Percentiles rank a stretch among this genome's conserved stretches.
Evolutionary conservation across 1,139 yeast species (phyloP).

Genomic region (Debaryomyces coudertii): DNA sequence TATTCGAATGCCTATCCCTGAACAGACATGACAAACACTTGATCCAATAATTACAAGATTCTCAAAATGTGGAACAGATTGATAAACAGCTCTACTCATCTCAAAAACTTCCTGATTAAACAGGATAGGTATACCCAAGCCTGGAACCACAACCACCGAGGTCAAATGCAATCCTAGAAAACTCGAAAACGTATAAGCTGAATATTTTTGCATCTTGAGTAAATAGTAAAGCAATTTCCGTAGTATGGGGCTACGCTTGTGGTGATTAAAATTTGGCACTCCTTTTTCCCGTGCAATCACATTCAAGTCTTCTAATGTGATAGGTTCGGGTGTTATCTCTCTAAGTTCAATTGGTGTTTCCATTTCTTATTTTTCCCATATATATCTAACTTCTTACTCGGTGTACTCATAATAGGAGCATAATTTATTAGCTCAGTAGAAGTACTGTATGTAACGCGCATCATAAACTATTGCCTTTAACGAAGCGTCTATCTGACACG

Average conservation of each 20-base stretch:
- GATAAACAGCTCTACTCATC: slow-evolving; percentile 65
- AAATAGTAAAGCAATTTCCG: slow-evolving; percentile 12
- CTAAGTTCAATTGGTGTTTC: slow-evolving; percentile 1
- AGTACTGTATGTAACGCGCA: slow-evolving; percentile 5
- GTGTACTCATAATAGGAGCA: slow-evolving; percentile 1
- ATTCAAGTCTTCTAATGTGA: slow-evolving; percentile 15
- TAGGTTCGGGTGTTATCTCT: slow-evolving; percentile 22
- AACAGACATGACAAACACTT: slow-evolving; percentile 49
- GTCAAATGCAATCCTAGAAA: slow-evolving; percentile 63
- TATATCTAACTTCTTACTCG: background rate
- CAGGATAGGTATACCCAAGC: slow-evolving; percentile 40
- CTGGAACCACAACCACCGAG: slow-evolving; percentile 60
- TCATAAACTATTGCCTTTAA: slow-evolving; percentile 2
- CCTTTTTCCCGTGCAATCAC: slow-evolving; percentile 1
- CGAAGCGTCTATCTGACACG: background rate
- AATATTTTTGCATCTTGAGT: slow-evolving; percentile 54
- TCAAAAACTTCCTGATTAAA: slow-evolving; percentile 60
- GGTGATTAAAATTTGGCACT: background rate
- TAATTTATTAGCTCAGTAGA: slow-evolving; percentile 2
- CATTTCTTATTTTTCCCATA: background rate
- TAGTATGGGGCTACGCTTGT: slow-evolving; percentile 2
- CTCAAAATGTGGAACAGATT: slow-evolving; percentile 52
- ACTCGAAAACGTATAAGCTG: slow-evolving; percentile 59
- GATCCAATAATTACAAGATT: slow-evolving; percentile 51
- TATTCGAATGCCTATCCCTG: slow-evolving; percentile 56